These are phyloP conservation scores for Pseudocohnilembus persalinus DNA, from an alignment of 169 alveolate species.

Conservation along the genomic window DNA sequence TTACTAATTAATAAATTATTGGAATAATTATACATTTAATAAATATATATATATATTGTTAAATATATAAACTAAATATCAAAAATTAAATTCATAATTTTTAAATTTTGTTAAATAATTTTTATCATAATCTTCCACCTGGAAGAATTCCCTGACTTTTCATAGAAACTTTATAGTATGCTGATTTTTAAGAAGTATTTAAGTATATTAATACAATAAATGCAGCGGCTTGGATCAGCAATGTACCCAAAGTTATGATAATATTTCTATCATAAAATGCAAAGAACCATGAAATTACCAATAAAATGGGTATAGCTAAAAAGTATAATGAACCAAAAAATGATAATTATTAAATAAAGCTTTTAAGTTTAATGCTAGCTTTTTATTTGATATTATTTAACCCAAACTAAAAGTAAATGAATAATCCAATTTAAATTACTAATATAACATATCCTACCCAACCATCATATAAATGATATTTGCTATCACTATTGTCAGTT, in stretches of 20 bases:
- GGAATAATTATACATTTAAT: too few species aligned
- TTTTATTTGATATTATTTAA: slow-evolving; percentile 18
- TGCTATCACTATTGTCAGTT: slow-evolving; percentile 47
- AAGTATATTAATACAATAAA: slow-evolving; percentile 6
- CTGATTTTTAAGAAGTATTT: slow-evolving; percentile 30
- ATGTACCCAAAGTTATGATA: slow-evolving; percentile 35
- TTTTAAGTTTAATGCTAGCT: slow-evolving; percentile 13
- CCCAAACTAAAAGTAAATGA: slow-evolving; percentile 31
- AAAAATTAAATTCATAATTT: too few species aligned
- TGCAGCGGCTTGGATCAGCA: slow-evolving; percentile 24
- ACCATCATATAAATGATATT: slow-evolving; percentile 60
- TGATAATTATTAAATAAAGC: slow-evolving; percentile 24
- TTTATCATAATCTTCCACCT: not conserved
- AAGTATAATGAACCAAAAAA: slow-evolving; percentile 41
- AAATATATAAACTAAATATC: too few species aligned
- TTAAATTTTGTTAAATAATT: too few species aligned
- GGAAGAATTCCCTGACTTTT: slow-evolving; percentile 1
- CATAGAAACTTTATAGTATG: slow-evolving; percentile 27
- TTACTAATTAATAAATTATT: too few species aligned
- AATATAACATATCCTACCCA: slow-evolving; percentile 41
- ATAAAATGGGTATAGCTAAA: slow-evolving; percentile 43
- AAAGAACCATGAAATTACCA: slow-evolving; percentile 11
- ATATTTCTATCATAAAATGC: slow-evolving; percentile 36
- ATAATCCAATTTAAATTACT: slow-evolving; percentile 31
- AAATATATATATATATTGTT: too few species aligned